Evolutionary conservation across 148 eudicot genomes (phyloP), one percentile per base, ranked within the genome.

Genomic region (Silene uniflora): DNA sequence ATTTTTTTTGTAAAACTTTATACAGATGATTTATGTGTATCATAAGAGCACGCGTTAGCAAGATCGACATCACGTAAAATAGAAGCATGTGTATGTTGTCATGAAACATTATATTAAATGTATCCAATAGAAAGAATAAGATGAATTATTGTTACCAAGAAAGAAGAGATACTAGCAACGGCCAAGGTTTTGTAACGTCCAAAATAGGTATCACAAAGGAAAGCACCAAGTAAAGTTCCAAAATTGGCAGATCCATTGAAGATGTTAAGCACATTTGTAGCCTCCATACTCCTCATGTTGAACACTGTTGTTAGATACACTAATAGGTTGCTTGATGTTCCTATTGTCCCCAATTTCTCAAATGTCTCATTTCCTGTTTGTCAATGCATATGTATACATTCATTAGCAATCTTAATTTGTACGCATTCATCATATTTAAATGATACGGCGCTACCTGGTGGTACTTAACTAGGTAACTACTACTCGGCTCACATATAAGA

Each of bases 271-370:
- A 86, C 35, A 74, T 77, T 88, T 2, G 89, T 81, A 3, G 91
- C 90, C 0, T 77, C 69, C 39, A 86, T 76, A 19, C 76, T 81
- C 25, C 83, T 88, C 91, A 87, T 85, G 83, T 85, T 75, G 79
- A 90, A 90, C 35, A 90, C 86, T 0, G 83, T 85, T 9, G 88
- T 88, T 10, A 90, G 78, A 69, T 88, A 88, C 18, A 90, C 87
- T 77, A 90, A 67, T 17, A 90, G 82, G 73, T 90, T 90, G 65
- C 83, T 54, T 68, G 81, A 67, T 27, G 91, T 90, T 10, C 93
- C 93, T 22, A 90, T 21, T 12, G 87, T 80, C 49, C 94, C 94
- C 46, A 90, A 72, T 87, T 88, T 90, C 76, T 90, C 91, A 56
- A 90, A 90, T 1, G 88, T 79, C 81, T 89, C 92, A 52, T 89